Conservation (phyloP, 176 grass and related monocot species). For the Aegilops speltoides region DNA sequence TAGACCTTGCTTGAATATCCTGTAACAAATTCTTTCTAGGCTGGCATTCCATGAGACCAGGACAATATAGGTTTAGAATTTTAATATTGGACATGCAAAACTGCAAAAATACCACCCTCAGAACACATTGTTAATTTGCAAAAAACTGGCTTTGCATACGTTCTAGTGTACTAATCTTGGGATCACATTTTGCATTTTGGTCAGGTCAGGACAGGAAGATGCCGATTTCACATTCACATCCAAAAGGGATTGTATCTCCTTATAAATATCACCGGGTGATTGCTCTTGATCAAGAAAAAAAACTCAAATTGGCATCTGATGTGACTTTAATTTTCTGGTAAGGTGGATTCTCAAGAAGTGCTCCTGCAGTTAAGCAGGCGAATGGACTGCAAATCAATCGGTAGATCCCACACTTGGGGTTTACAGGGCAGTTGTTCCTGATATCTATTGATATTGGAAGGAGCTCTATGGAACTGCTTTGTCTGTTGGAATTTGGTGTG, state of each 20-base stretch:
- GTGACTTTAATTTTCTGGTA: neutral
- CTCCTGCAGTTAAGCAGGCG: neutral
- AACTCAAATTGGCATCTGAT: neutral
- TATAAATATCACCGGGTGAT: neutral
- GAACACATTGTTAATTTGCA: neutral
- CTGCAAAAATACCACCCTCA: neutral
- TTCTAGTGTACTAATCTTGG: neutral
- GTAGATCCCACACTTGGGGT: neutral
- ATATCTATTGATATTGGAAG: neutral
- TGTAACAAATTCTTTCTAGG: neutral
- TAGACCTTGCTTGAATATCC: neutral
- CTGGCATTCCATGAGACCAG: neutral
- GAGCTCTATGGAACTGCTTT: neutral
- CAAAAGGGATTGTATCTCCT: neutral
- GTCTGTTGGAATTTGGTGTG: neutral
- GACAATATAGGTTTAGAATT: neutral
- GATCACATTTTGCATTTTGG: neutral
- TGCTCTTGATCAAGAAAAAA: neutral
- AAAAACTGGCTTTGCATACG: neutral
- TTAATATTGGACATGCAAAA: neutral
- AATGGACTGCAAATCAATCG: neutral
- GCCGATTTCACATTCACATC: neutral
- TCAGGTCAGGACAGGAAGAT: neutral
- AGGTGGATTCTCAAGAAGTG: neutral
- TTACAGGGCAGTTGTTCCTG: neutral